Evolutionary conservation across 495 filamentous ascomycete species (phyloP), one percentile per base, ranked within the genome.

Genomic region (Monascus purpureus): DNA sequence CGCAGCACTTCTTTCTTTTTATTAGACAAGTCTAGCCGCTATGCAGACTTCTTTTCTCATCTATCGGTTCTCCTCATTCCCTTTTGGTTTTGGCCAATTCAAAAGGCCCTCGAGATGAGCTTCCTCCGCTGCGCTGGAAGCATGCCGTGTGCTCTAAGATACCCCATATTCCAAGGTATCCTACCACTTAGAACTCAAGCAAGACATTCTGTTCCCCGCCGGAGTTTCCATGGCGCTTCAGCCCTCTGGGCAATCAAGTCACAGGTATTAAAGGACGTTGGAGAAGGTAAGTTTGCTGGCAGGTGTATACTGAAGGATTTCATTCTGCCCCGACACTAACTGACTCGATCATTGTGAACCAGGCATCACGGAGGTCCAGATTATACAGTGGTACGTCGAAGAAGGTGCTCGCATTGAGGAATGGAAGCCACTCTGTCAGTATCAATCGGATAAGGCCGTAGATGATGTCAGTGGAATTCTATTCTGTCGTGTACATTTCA

Each of bases 311-410:
- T 15, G 17, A 28, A 15, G 8, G 6, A 5, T 19, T 9, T 16
- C 18, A 35, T 20, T 35, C 12, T 28, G 17, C 14, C 35, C 8
- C 11, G 16, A 13, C 28, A 33, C 31, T 46, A 43, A 14, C 22
- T 45, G 28, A 40, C 33, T 39, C 22, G 40, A 36, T 28, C 11
- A 22, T 22, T 9, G 16, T 11, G 26, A 29, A 23, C 25, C 36
- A 94, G 86, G 90, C 29, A 97, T 96, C 47, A 83, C 85, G 42
- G 90, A 97, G 59, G 92, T 90, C 53, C 88, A 96, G 53, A 82
- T 99, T 47, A 96, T 96, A 43, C 92, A 96, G 63, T 99, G 92
- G 92, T 99, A 95, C 53, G 90, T 96, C 38, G 80, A 94, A 53
- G 87, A 93, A 31, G 87, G 82, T 31, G 92, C 92, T 15, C 75